phyloP scores from a whole-genome alignment of 1,284 basidiomycete genomes.

The Papiliotrema flavescens region DNA sequence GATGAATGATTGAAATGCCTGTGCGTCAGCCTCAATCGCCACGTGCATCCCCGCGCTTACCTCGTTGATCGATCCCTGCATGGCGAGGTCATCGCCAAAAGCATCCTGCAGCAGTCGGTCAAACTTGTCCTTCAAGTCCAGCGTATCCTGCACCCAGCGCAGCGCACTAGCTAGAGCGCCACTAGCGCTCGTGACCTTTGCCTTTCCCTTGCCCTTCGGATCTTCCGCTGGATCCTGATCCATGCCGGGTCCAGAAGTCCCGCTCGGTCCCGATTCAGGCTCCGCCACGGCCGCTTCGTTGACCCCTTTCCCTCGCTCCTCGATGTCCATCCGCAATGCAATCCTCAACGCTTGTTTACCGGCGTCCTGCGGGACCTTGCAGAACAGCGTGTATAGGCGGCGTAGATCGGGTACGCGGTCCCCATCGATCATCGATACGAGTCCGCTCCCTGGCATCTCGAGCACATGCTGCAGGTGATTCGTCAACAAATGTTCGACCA shows the following conservation, averaged over 20 bases:
- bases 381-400: conserved; percentile 76
- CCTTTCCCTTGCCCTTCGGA: conserved; percentile 60
- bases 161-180: conserved; percentile 58
- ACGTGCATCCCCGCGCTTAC: conserved; percentile 49
- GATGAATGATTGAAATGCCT: conserved; percentile 93
- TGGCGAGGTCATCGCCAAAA: conserved; percentile 69
- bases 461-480: conserved; percentile 74
- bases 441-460: conserved; percentile 75
- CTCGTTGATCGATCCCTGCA: conserved; percentile 85
- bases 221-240: conserved; percentile 29
- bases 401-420: conserved; percentile 73
- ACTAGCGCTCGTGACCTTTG: conserved; percentile 39
- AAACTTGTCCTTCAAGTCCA: conserved; percentile 88
- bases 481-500: conserved; percentile 73
- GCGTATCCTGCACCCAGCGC: conserved; percentile 90
- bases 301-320: conserved; percentile 73
- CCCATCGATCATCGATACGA: conserved; percentile 82
- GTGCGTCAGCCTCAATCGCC: conserved; percentile 3
- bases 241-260: conserved; percentile 19
- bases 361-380: conserved; percentile 58
- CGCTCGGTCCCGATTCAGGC: conserved; percentile 37
- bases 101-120: conserved; percentile 69
- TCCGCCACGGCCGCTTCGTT: conserved; percentile 57
- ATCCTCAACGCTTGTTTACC: conserved; percentile 67
- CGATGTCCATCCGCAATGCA: conserved; percentile 71